Percentiles rank a stretch among this genome's conserved stretches.
Conservation (phyloP, 148 eudicot species). For the Rhododendron mucronatum region DNA sequence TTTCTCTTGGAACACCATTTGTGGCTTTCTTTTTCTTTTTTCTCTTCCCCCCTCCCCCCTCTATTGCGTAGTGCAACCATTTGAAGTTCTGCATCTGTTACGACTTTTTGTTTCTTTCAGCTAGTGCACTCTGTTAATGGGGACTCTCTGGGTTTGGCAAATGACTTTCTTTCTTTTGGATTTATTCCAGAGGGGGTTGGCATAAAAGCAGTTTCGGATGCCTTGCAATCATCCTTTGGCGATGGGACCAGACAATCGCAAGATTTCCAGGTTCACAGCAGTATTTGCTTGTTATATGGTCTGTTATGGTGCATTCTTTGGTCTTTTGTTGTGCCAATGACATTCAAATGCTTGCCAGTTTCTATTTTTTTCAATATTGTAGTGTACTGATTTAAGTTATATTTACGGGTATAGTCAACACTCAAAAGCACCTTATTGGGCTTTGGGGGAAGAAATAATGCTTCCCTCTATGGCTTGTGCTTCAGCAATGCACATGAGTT, state of each 20-base stretch:
- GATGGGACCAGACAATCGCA: slow-evolving; percentile 74
- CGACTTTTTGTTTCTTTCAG: slow-evolving; percentile 41
- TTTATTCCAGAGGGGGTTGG: slow-evolving; percentile 87
- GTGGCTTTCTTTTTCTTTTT: not conserved
- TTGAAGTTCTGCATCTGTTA: not conserved
- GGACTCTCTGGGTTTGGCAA: slow-evolving; percentile 90
- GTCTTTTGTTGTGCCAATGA: not conserved
- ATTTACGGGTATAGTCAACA: not conserved
- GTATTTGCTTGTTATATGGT: not conserved
- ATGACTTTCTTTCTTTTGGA: slow-evolving; percentile 89
- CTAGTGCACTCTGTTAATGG: slow-evolving; percentile 99
- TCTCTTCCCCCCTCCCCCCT: not conserved
- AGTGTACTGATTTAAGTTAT: not conserved
- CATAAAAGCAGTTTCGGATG: slow-evolving; percentile 69
- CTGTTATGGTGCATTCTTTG: not conserved
- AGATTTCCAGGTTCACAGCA: slow-evolving; percentile 77
- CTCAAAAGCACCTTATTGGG: not conserved
- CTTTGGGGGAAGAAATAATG: not conserved
- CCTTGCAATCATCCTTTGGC: slow-evolving; percentile 78
- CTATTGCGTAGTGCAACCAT: not conserved
- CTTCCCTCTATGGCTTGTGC: not conserved
- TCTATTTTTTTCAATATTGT: not conserved
- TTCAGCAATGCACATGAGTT: not conserved
- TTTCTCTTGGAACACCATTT: not conserved
- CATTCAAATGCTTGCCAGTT: not conserved